Evolutionary conservation across 2,329 filamentous ascomycete genomes (phyloP).

Genomic region (Plectosphaerella sp.): DNA sequence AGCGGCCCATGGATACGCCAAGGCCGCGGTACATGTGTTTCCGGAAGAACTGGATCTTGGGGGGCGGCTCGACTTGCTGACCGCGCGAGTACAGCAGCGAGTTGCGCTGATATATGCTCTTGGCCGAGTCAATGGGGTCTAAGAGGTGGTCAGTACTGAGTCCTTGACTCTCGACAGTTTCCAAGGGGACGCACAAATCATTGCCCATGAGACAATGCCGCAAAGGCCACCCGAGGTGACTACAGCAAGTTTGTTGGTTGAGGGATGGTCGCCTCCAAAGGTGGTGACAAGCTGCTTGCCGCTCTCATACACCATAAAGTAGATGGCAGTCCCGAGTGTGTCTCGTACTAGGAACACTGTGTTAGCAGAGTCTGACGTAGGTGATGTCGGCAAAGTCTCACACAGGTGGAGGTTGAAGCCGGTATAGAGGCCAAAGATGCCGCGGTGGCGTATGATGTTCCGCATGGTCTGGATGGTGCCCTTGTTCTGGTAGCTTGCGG

Average conservation of each 20-base stretch:
- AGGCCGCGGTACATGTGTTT: constrained; percentile 77
- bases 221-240: constrained; percentile 75
- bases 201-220: constrained; percentile 77
- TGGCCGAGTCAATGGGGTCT: constrained; percentile 75
- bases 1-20: constrained; percentile 77
- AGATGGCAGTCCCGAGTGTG: constrained; percentile 77
- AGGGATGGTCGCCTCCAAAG: constrained; percentile 63
- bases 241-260: constrained; percentile 76
- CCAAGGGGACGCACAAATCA: constrained; percentile 55
- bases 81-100: constrained; percentile 66
- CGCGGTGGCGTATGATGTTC: constrained; percentile 72
- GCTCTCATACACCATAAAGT: constrained; percentile 87
- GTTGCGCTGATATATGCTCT: constrained; percentile 81
- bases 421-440: constrained; percentile 70
- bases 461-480: constrained; percentile 72
- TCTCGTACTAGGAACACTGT: constrained; percentile 64
- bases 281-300: constrained; percentile 78
- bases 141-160: constrained; percentile 6
- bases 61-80: constrained; percentile 58
- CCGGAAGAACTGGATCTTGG: constrained; percentile 75
- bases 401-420: constrained; percentile 74
- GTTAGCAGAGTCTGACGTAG: neutral
- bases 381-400: constrained; percentile 36
- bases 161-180: neutral
- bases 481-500: constrained; percentile 70